Evolutionary conservation across 306 rosid genomes (phyloP), one percentile per base, ranked within the genome.

Genomic region (Quercus rubra): DNA sequence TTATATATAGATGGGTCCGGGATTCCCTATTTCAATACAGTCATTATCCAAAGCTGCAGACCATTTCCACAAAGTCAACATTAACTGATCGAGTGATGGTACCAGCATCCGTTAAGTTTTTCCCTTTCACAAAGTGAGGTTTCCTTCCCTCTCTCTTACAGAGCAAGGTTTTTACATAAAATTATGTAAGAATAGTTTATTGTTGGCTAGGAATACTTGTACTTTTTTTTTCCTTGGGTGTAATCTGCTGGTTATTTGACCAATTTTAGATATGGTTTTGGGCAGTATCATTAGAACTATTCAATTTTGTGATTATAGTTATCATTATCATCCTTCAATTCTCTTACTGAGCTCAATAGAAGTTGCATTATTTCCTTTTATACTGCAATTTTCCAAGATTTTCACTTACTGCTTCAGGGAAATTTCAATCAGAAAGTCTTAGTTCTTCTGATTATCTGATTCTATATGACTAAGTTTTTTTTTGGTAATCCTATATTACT

Each of bases 41-140:
- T 95, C 99, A 0, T 11, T 93, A 78, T 89, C 98, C 83, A 93
- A 90, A 88, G 99, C 97, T 72, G 98, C 97, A 31, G 99, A 95
- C 82, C 87, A 88, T 82, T 91, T 88, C 95, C 93, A 87, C 85
- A 93, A 85, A 78, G 76, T 76, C 85, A 80, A 86, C 83, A 77
- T 91, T 74, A 82, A 86, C 59, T 80, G 78, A 88, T 27, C 75
- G 68, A 73, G 72, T 25, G 59, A 54, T 70, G 76, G 54, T 71
- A 71, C 78, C 38, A 74, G 55, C 49, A 57, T 61, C 31, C 46
- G 23, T 54, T 28, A 21, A 7, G 8, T 6, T 41, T 57, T 78
- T 62, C 21, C 67, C 3, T 6, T 14, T 52, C 33, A 28, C 63
- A 3, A 30, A 67, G 56, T 61, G 43, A 67, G 55, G 41, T 18